phyloP scores from a whole-genome alignment of 345 rosid genomes.

The Murraya koenigii region DNA sequence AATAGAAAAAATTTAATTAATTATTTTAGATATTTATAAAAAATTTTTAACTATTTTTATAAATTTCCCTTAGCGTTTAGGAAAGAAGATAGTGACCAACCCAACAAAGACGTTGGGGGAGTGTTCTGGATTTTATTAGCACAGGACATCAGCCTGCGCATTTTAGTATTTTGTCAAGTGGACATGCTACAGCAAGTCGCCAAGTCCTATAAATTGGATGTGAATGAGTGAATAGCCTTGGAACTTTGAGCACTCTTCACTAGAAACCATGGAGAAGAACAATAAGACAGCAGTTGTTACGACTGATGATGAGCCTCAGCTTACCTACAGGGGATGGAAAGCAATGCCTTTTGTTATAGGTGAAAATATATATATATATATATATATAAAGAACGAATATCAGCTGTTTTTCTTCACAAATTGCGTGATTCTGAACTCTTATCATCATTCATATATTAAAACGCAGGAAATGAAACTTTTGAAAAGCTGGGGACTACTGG shows the following conservation, averaged over 20 bases:
- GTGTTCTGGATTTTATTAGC: no score
- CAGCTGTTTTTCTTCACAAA: background rate
- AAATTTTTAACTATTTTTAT: no score
- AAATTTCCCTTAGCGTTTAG: no score
- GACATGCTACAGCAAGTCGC: background rate
- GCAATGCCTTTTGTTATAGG: constrained; percentile 77
- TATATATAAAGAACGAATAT: background rate
- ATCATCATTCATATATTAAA: background rate
- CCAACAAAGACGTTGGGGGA: no score
- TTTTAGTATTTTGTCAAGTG: no score
- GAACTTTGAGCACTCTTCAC: background rate
- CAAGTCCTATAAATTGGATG: background rate
- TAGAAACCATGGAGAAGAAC: constrained; percentile 20
- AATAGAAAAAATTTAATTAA: no score
- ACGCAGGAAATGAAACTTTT: constrained; percentile 66
- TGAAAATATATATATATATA: no score
- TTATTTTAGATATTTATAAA: no score
- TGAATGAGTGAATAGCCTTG: background rate
- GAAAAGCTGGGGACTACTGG: constrained; percentile 70
- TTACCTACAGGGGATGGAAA: constrained; percentile 68
- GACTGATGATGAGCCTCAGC: constrained; percentile 33
- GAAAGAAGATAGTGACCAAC: no score
- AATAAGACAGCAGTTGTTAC: background rate
- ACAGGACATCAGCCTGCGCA: no score
- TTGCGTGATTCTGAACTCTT: background rate